Evolutionary conservation across 164 flowering plant genomes (phyloP).

Genomic region (Taxillus chinensis): DNA sequence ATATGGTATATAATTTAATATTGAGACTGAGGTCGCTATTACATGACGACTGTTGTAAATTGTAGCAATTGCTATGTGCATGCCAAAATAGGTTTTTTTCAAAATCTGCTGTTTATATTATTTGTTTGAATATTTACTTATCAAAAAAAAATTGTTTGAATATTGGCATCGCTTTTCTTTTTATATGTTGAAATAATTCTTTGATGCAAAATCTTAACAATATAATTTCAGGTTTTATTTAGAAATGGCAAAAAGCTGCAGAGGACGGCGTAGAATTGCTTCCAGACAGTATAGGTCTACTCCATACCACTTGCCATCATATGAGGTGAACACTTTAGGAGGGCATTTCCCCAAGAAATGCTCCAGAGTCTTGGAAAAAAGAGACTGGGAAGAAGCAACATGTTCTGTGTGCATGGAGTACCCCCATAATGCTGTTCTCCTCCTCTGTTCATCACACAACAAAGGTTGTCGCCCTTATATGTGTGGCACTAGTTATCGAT

Average conservation of each 20-base stretch:
- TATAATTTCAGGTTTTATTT: constrained; percentile 20
- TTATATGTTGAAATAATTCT: background rate
- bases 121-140: too few relatives aligned
- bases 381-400: constrained; percentile 5
- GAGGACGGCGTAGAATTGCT: constrained; percentile 44
- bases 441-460: constrained; percentile 16
- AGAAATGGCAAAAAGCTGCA: constrained; percentile 64
- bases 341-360: constrained; percentile 14
- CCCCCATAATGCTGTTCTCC: constrained; percentile 21
- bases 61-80: too few relatives aligned
- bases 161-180: too few relatives aligned
- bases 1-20: too few relatives aligned
- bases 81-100: too few relatives aligned
- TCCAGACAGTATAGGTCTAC: constrained; percentile 39
- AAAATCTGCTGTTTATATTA: too few relatives aligned
- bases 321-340: constrained; percentile 4
- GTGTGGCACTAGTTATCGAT: constrained; percentile 18
- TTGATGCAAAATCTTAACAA: background rate
- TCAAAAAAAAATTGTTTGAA: too few relatives aligned
- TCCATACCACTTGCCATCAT: constrained; percentile 44
- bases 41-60: too few relatives aligned
- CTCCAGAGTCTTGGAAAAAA: constrained; percentile 5
- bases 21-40: too few relatives aligned
- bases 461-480: constrained; percentile 22
- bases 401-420: constrained; percentile 19